Conservation (phyloP, 495 filamentous ascomycete species). For the Lasiosphaeria miniovina region DNA sequence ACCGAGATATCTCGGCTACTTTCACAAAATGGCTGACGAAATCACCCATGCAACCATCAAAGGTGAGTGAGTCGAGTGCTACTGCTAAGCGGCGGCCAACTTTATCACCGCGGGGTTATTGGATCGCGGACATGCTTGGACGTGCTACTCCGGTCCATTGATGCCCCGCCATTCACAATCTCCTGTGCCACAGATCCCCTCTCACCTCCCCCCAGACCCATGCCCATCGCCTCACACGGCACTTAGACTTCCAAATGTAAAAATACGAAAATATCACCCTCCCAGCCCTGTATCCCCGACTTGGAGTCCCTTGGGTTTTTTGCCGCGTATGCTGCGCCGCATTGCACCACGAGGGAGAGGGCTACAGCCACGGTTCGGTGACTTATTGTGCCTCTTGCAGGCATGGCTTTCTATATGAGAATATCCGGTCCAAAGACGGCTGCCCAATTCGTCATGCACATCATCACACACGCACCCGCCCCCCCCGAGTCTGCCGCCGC, state of each 20-base stretch:
- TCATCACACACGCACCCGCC: not conserved
- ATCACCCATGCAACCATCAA: slow-evolving; percentile 36
- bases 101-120: not conserved
- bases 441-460: not conserved
- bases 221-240: not conserved
- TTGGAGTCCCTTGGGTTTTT: not conserved
- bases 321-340: not conserved
- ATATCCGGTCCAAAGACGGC: not conserved
- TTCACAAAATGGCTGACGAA: slow-evolving; percentile 31
- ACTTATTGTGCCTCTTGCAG: not conserved
- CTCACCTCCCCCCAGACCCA: not conserved
- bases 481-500: not conserved
- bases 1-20: slow-evolving; percentile 11
- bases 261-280: not conserved
- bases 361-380: not conserved
- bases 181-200: slow-evolving; percentile 13
- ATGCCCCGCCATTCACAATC: slow-evolving; percentile 23
- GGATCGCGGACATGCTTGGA: not conserved
- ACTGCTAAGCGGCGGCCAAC: too few species aligned
- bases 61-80: slow-evolving; percentile 18
- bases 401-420: not conserved
- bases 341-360: too few species aligned
- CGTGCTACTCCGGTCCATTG: not conserved
- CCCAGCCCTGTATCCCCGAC: not conserved
- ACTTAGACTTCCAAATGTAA: not conserved